Evolutionary conservation across 257 asterid species (phyloP).

Genomic region (Verbena officinalis): DNA sequence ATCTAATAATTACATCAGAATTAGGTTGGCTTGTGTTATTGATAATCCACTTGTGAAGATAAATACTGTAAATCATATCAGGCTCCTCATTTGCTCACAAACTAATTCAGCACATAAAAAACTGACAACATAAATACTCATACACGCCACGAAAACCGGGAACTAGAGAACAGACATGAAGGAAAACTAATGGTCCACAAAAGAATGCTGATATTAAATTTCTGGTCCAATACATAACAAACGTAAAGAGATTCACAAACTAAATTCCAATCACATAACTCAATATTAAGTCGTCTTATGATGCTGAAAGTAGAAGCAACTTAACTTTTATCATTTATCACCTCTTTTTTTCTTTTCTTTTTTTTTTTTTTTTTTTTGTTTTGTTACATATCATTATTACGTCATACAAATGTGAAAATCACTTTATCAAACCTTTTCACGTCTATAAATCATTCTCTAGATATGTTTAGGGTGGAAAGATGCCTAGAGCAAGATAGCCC

Average conservation of each 20-base stretch:
- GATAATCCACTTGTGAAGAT: constrained; percentile 11
- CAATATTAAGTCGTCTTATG: background rate
- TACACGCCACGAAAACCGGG: background rate
- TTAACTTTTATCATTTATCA: background rate
- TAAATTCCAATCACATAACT: too few species aligned
- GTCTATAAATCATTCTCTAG: background rate
- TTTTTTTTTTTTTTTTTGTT: too few species aligned
- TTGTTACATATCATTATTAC: too few species aligned
- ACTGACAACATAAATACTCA: too few species aligned
- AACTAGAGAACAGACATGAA: background rate
- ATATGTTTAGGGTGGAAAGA: background rate
- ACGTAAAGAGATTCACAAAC: too few species aligned
- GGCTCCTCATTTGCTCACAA: background rate
- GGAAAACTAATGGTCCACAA: background rate
- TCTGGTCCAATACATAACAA: background rate
- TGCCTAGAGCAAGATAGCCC: constrained; percentile 1
- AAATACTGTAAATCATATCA: background rate
- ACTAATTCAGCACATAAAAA: background rate
- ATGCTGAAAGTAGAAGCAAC: background rate
- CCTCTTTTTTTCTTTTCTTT: too few species aligned
- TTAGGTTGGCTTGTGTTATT: background rate
- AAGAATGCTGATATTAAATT: background rate
- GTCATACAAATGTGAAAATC: background rate
- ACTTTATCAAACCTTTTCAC: background rate
- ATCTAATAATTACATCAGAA: background rate